Base-by-base conservation (phyloP, 2,329 filamentous ascomycete species). In the Colletotrichum phormii region DNA sequence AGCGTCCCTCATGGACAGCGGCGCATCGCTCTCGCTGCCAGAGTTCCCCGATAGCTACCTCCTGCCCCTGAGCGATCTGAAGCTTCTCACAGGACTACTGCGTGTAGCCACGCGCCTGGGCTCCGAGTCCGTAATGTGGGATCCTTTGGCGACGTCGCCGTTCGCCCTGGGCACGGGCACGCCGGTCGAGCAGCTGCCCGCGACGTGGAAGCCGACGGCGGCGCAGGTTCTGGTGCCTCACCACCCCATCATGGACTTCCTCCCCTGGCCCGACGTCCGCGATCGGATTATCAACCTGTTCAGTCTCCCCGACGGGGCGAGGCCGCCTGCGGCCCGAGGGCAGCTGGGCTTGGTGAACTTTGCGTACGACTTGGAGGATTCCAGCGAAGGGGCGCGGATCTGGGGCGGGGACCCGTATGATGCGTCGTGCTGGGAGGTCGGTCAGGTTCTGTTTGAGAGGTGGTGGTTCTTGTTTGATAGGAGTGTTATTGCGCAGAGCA, bases 381-480 rank as follows among this genome's bases (percentile, higher is more conserved):
- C 77, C 4, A 78, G 84, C 0, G 89, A 90, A 75, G 89, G 89
- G 1, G 76, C 87, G 64, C 78, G 85, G 13, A 83, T 91, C 73
- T 87, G 84, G 77, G 85, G 86, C 5, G 77, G 80, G 0, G 86
- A 89, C 73, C 86, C 87, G 24, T 87, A 85, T 73, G 82, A 87
- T 61, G 80, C 83, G 6, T 77, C 78, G 29, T 82, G 81, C 35
- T 91, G 89, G 89, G 89, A 91, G 78, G 83, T 91, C 13, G 89
- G 89, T 1, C 88, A 90, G 78, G 76, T 84, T n/a, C 79, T 90
- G 26, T 90, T 90, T 78, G 84, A 87, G 78, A 83, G 85, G 53
- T 91, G 89, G 89, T 91, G 88, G 88, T 91, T 89, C 79, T 79
- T 89, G 46, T 87, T 91, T 77, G 89, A 91, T 76, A 78, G 82